Conservation (phyloP, 1,284 basidiomycete genomes). For the Gomphus bonarii region DNA sequence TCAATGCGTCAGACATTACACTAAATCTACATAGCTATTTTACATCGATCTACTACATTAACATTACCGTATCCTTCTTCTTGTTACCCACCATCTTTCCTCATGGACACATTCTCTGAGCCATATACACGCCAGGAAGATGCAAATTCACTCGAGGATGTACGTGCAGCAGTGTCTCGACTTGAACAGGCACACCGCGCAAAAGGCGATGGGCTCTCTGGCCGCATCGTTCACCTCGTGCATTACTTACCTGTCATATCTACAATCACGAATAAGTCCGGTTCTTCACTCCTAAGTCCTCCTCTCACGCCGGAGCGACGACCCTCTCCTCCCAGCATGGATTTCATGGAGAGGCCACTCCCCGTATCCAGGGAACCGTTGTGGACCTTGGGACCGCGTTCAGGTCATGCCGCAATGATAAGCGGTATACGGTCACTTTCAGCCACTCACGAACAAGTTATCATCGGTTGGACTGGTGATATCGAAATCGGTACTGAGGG, state of each 20-base stretch:
- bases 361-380: conserved; percentile 1
- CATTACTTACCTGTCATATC: conserved; percentile 70
- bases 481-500: conserved; percentile 36
- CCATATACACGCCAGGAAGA: conserved; percentile 8
- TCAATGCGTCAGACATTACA: conserved; percentile 4
- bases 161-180: conserved; percentile 30
- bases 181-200: conserved; percentile 64
- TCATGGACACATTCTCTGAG: conserved; percentile 12
- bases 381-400: conserved; percentile 76
- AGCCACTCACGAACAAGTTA: conserved; percentile 77
- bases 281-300: conserved; percentile 48
- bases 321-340: conserved; percentile 13
- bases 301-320: conserved; percentile 41
- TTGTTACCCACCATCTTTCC: background rate
- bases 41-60: background rate
- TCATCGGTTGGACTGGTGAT: conserved; percentile 93
- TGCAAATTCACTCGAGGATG: conserved; percentile 7
- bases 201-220: conserved; percentile 64
- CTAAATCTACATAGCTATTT: background rate
- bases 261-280: conserved; percentile 33
- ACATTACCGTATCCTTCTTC: background rate
- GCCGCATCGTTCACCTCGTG: conserved; percentile 80
- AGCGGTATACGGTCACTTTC: conserved; percentile 84
- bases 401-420: conserved; percentile 94
- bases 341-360: background rate